These are phyloP conservation scores for Globisporangium cederbergense DNA, from an alignment of 352 stramenopile genomes.

Conservation along the genomic window DNA sequence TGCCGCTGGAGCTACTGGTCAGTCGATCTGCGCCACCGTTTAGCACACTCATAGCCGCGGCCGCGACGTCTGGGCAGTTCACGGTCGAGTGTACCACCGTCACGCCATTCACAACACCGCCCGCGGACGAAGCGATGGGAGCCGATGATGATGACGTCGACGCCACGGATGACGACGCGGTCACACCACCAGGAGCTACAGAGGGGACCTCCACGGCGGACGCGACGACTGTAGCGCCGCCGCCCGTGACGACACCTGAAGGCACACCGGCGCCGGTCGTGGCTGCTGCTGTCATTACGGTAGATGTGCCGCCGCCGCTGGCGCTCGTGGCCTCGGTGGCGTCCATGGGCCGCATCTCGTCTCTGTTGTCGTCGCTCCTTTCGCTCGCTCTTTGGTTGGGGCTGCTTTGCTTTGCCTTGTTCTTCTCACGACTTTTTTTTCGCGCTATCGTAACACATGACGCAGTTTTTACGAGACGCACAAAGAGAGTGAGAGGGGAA, in stretches of 20 bases:
- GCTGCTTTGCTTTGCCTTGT: conserved; percentile 7
- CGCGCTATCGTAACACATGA: conserved; percentile 5
- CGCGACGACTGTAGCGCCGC: conserved; percentile 12
- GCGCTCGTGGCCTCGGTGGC: conserved; percentile 5
- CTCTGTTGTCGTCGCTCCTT: not conserved
- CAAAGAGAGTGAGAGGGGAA: not conserved
- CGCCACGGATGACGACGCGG: conserved; percentile 10
- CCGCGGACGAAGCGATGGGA: conserved; percentile 20
- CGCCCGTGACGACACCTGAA: not conserved
- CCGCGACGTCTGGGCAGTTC: conserved; percentile 14
- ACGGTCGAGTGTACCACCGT: conserved; percentile 8
- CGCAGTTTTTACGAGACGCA: conserved; percentile 4
- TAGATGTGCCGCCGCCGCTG: not conserved
- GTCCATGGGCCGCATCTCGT: conserved; percentile 13
- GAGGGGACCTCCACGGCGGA: conserved; percentile 6
- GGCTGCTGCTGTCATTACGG: not conserved
- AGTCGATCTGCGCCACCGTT: conserved; percentile 7
- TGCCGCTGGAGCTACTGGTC: not conserved
- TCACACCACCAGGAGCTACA: conserved; percentile 2
- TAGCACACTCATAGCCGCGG: conserved; percentile 16
- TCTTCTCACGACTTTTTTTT: conserved; percentile 14
- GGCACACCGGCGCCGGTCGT: not conserved
- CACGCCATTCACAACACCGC: conserved; percentile 1
- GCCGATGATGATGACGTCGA: conserved; percentile 16
- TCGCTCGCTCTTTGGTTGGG: not conserved